Evolutionary conservation across 768 basidiomycete genomes (phyloP).

Genomic region (Termitomyces sp.): DNA sequence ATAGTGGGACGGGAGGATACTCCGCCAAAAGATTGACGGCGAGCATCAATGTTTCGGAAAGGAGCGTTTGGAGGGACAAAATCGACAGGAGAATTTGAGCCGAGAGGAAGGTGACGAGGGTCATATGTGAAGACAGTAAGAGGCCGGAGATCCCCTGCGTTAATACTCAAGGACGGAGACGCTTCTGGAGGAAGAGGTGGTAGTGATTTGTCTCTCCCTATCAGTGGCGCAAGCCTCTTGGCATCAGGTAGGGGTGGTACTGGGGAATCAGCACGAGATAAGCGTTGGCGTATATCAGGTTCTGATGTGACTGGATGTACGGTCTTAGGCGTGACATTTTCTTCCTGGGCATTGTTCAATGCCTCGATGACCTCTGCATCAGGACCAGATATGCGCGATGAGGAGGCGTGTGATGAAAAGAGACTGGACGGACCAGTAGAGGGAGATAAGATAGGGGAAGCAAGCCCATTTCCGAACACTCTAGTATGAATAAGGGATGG

Average conservation of each 20-base stretch:
- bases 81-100: conserved; percentile 38
- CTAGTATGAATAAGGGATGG: conserved; percentile 56
- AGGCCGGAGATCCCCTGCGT: conserved; percentile 44
- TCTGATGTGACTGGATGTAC: conserved; percentile 57
- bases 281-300: conserved; percentile 52
- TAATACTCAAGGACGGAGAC: conserved; percentile 28
- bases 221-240: conserved; percentile 11
- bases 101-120: conserved; percentile 43
- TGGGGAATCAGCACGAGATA: conserved; percentile 26
- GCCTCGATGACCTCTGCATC: conserved; percentile 48
- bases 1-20: conserved; percentile 52
- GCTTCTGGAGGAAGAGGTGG: conserved; percentile 66
- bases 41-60: conserved; percentile 50
- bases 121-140: conserved; percentile 64
- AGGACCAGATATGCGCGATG: conserved; percentile 57
- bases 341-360: conserved; percentile 36
- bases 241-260: conserved; percentile 22
- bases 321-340: conserved; percentile 32
- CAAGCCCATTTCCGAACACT: conserved; percentile 28
- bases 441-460: conserved; percentile 65
- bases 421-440: conserved; percentile 74
- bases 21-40: conserved; percentile 78
- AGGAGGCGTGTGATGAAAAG: conserved; percentile 72
- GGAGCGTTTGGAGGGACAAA: conserved; percentile 60
- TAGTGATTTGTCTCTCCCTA: conserved; percentile 62